Base-by-base conservation (phyloP, 2,329 filamentous ascomycete species). In the Hirsutella rhossiliensis region DNA sequence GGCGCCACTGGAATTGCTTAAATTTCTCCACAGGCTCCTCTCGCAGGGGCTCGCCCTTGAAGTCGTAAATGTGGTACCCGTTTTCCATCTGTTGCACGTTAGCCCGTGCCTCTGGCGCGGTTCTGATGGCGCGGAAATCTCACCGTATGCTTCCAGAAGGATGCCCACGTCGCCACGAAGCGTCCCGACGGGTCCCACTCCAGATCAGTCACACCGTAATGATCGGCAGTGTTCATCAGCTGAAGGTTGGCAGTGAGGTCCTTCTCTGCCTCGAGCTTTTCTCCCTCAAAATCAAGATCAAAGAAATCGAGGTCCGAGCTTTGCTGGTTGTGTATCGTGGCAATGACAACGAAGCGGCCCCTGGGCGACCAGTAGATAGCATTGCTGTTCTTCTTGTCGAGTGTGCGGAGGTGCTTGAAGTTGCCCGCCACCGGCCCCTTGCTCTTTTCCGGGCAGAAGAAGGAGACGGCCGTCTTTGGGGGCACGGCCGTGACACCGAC, bases 341-440 rank as follows among this genome's bases (percentile, higher is more conserved):
- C 92, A 44, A 98, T 80, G 40, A 97, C 82, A 32, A 97, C 90
- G 59, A 98, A 98, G 41, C 92, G 83, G 43, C 92, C 92, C 64
- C 83, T 87, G 20, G 92, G 92, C 18, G 88, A 94, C 92, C 92
- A 98, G 79, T 97, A 97, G 60, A 98, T 98, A 52, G 87, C 89
- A 61, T 98, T 98, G 77, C 85, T 95, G 69, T 94, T 97, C 80
- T 97, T 97, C 80, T 97, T 97, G 57, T 98, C 92, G 45, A 95
- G 74, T 9, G 89, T 97, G 50, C 88, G 82, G 53, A 97, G 82
- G 62, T 94, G 87, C 73, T 90, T 94, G 77, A 97, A 98, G 74
- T 94, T 96, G 51, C 92, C 92, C 30, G 86, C 73, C 20, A 76
- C 74, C 43, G 77, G 62, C 27, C 76, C 87, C 77, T 97, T 98